Evolutionary conservation across 2,329 filamentous ascomycete genomes (phyloP).

Genomic region (Lecanicillium sp.): DNA sequence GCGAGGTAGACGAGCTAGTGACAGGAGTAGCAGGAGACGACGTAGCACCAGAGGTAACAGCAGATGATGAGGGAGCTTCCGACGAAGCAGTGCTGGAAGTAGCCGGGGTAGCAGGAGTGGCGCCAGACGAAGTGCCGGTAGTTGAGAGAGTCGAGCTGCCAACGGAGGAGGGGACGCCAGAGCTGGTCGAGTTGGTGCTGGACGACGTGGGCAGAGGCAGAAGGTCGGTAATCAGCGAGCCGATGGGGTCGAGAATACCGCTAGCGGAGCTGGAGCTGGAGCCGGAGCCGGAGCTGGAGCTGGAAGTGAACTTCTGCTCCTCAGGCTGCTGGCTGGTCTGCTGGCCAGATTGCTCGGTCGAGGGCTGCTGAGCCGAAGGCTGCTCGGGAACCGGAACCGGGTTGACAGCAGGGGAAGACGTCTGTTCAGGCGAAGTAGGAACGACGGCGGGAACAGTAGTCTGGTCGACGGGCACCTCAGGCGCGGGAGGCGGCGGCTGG

Average conservation of each 20-base stretch:
- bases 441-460: too few relatives aligned
- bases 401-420: neutral
- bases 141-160: too few relatives aligned
- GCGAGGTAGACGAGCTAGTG: too few relatives aligned
- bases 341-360: neutral
- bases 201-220: slow-evolving; percentile 15
- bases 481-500: neutral
- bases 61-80: too few relatives aligned
- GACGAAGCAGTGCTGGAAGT: neutral
- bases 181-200: slow-evolving; percentile 1
- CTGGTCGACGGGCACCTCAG: too few relatives aligned
- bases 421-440: too few relatives aligned
- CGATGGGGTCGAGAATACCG: slow-evolving; percentile 21
- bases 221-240: slow-evolving; percentile 18
- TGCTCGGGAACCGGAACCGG: neutral
- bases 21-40: neutral
- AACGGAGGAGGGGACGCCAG: too few relatives aligned
- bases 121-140: neutral
- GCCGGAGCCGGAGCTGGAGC: slow-evolving; percentile 6
- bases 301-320: slow-evolving; percentile 14
- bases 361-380: neutral
- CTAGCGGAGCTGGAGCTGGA: slow-evolving; percentile 12
- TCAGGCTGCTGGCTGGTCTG: neutral
- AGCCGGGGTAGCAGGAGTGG: neutral
- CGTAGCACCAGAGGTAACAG: neutral